Base-by-base conservation (phyloP, 371 early-diverging fungal genomes). In the Phascolomyces articulosus region DNA sequence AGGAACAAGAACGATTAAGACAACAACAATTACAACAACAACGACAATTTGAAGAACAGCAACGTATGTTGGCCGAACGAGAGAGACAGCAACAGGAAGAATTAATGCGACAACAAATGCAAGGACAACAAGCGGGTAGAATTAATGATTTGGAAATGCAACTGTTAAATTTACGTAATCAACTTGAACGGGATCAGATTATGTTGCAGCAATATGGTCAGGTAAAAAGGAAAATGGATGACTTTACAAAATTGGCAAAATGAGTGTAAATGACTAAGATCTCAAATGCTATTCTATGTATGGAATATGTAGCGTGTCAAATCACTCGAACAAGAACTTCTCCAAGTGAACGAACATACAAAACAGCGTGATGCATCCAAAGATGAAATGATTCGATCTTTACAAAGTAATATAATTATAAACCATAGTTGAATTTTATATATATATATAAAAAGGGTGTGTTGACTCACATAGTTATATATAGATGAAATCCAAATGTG, bases 121-220 rank as follows among this genome's bases (percentile, higher is more conserved):
- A 87, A 71, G 78, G 83, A 55, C 93, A 93, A 51, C 90, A 90
- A 16, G 87, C 88, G 62, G 93, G 92, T 29, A 80, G 88, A 56
- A 77, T 94, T 58, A 89, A 86, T 55, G 92, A 94, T 51, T 68
- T 93, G 41, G 93, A 94, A 72, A 85, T 86, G 69, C 91, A 96
- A 71, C 70, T 96, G 4, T 81, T 94, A 57, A 82, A 88, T 58
- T 83, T 87, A 38, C 82, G 89, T 28, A 89, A 89, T 27, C 94
- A 95, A 72, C 79, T 90, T 58, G 93, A 93, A 66, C 88, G 93
- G 55, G 95, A 96, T 70, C 89, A 91, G 65, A 85, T 92, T 84
- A 73, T 90, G 62, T 74, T 96, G 34, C 87, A 90, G 58, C 94
- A 96, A 72, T 95, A 96, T 68, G 92, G 93, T 49, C 74, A 85